These are phyloP conservation scores for Exophiala viscosa DNA, from an alignment of 2,329 filamentous ascomycete genomes.

Conservation along the genomic window DNA sequence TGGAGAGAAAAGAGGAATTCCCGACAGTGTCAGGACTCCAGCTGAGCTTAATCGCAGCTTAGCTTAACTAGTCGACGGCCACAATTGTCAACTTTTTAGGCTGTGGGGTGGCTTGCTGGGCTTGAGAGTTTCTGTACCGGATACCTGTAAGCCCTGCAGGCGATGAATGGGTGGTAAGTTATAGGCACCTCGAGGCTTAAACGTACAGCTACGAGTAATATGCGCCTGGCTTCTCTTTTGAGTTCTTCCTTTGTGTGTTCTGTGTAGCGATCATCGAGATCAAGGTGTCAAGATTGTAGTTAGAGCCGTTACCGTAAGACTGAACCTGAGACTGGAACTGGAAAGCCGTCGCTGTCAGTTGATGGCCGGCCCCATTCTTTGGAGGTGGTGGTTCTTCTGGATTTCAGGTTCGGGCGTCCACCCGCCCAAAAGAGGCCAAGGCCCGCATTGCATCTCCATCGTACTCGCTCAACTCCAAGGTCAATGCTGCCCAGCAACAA, in stretches of 20 bases:
- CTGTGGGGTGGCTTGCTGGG: too few species aligned
- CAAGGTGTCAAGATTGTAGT: too few species aligned
- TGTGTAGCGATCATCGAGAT: not conserved
- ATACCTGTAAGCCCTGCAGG: not conserved
- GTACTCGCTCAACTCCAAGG: conserved; percentile 9
- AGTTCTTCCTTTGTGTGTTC: not conserved
- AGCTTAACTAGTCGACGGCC: too few species aligned
- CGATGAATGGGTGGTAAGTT: not conserved
- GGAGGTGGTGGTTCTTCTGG: not conserved
- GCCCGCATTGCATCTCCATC: conserved; percentile 7
- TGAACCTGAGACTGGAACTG: not conserved
- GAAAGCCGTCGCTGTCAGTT: not conserved
- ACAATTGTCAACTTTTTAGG: too few species aligned
- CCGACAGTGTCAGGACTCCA: too few species aligned
- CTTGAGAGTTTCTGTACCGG: not conserved
- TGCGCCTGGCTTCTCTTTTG: not conserved
- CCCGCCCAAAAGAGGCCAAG: not conserved
- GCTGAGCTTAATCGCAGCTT: too few species aligned
- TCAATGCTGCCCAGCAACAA: conserved; percentile 28
- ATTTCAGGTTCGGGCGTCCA: not conserved
- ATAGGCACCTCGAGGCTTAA: not conserved
- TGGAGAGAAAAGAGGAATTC: too few species aligned
- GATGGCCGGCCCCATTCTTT: not conserved
- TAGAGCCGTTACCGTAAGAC: not conserved
- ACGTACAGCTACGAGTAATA: too few species aligned